These are phyloP conservation scores for Penicillium hesseltinei DNA, from an alignment of 2,329 filamentous ascomycete genomes.

Conservation along the genomic window DNA sequence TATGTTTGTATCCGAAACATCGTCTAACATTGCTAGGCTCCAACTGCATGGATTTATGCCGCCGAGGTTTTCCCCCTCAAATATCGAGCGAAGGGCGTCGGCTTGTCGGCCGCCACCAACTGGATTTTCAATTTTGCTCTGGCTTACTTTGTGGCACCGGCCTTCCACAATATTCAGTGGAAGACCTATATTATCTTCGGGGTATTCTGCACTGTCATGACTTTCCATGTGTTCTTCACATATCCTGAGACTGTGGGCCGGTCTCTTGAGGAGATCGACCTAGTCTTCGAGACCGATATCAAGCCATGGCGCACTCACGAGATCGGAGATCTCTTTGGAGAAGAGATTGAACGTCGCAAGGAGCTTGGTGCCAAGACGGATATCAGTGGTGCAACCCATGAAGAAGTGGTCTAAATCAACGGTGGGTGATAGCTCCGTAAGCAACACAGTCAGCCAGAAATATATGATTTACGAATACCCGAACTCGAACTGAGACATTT, in stretches of 20 bases:
- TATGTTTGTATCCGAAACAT: background rate
- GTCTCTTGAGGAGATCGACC: slow-evolving; percentile 73
- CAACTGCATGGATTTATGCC: slow-evolving; percentile 56
- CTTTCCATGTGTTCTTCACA: slow-evolving; percentile 65
- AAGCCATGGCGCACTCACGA: slow-evolving; percentile 33
- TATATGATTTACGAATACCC: background rate
- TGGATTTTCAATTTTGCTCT: slow-evolving; percentile 62
- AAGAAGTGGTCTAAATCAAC: slow-evolving; percentile 19
- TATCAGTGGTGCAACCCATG: slow-evolving; percentile 8
- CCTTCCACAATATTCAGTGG: slow-evolving; percentile 59
- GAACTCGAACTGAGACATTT: background rate
- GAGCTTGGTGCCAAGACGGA: slow-evolving; percentile 3
- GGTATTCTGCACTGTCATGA: slow-evolving; percentile 67
- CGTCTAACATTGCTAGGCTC: slow-evolving; percentile 43
- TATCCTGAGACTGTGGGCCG: slow-evolving; percentile 69
- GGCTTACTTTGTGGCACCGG: slow-evolving; percentile 57
- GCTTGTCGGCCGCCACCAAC: slow-evolving; percentile 59
- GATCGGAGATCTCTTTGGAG: slow-evolving; percentile 25
- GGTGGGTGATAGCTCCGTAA: background rate
- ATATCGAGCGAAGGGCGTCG: slow-evolving; percentile 64
- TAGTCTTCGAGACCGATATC: slow-evolving; percentile 56
- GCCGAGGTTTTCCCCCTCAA: slow-evolving; percentile 64
- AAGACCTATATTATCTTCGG: slow-evolving; percentile 74
- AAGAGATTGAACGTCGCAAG: slow-evolving; percentile 26
- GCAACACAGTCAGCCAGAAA: background rate